These are phyloP conservation scores for Plantago ovata DNA, from an alignment of 257 asterid genomes.

Conservation along the genomic window DNA sequence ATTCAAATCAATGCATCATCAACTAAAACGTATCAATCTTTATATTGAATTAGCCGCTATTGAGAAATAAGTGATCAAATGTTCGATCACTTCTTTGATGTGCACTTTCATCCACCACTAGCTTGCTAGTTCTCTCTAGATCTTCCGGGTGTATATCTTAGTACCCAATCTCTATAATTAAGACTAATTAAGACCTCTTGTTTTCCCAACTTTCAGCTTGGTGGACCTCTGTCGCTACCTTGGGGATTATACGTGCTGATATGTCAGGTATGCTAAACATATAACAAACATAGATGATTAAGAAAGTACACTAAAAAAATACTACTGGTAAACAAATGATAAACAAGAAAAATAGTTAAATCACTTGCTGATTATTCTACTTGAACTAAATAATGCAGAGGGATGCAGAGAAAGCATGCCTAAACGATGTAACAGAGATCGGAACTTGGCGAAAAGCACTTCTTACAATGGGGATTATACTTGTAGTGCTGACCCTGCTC, in stretches of 20 bases:
- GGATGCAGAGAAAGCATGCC: conserved; percentile 85
- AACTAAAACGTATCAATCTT: not conserved
- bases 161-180: not conserved
- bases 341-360: not conserved
- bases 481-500: conserved; percentile 75
- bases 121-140: too few relatives aligned
- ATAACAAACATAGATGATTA: not conserved
- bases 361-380: conserved; percentile 4
- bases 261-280: conserved; percentile 64
- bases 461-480: conserved; percentile 41
- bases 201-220: conserved; percentile 51
- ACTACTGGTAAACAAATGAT: not conserved
- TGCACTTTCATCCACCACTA: not conserved
- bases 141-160: not conserved
- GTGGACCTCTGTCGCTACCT: conserved; percentile 95
- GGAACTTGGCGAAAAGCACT: conserved; percentile 75
- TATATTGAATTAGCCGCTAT: too few relatives aligned
- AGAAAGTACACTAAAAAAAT: too few relatives aligned
- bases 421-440: conserved; percentile 89
- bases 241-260: conserved; percentile 97
- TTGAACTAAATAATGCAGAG: conserved; percentile 47
- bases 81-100: not conserved
- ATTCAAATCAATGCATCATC: too few relatives aligned
- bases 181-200: conserved; percentile 15
- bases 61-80: not conserved